Base-by-base conservation (phyloP, 164 flowering plant genomes). In the Litsea cubeba region DNA sequence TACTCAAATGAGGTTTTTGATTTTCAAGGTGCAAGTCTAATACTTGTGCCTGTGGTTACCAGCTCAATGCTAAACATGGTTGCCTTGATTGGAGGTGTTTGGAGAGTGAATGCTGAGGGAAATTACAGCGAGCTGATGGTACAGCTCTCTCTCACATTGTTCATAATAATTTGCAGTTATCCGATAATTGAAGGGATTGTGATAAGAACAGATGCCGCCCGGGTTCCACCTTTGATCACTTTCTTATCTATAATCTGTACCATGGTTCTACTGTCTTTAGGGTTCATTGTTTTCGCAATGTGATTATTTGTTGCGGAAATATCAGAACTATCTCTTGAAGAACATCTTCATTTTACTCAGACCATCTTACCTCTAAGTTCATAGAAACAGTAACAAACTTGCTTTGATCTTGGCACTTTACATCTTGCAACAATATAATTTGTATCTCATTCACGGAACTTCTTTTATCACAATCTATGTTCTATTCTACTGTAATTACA, bases 141-240 rank as follows among this genome's bases (percentile, higher is more conserved):
- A 12, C 80, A 79, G 49, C 23, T 81, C 30, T 51, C 72, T 14
- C 70, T 82, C 12, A 77, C 81, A 30, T 32, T 73, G 17, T 58
- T 73, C 20, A 24, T 77, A 22, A 14, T 81, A 46, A 22, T 35
- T 8, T 15, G 68, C 12, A 65, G 77, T 58, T 74, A 73, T 68
- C 84, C 84, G 0, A 60, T 83, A 15, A 66, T 77, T 35, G 82
- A 83, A 78, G 84, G 76, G 57, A 77, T 81, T 20, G 6, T 79
- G 2, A 6, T 75, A n/a, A 72, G 82, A 76, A 78, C 28, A 49
- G 77, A 74, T 57, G 24, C 30, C 12, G 79, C 75, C 30, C 40
- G 57, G 4, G 32, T 74, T 74, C 74, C 77, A 46, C 17, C 50
- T 46, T 57, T 25, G 6, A 40, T 46, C 30, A 46, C 67, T 23